phyloP scores from a whole-genome alignment of 176 grass and related monocot genomes.

The Dendrocalamus sinicus region DNA sequence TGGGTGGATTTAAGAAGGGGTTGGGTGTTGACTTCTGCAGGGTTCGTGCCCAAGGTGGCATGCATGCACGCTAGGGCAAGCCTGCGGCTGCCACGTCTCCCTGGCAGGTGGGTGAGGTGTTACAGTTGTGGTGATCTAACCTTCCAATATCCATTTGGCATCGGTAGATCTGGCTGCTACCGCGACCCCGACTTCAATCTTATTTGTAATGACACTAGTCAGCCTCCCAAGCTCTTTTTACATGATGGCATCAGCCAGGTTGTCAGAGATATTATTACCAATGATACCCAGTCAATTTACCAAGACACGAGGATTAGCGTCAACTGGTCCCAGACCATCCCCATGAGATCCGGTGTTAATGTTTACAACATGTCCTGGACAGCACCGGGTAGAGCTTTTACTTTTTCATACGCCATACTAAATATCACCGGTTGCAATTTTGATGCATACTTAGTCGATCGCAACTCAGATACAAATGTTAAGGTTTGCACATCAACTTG shows the following conservation, averaged over 20 bases:
- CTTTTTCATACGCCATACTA: accelerated
- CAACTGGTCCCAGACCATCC: background rate
- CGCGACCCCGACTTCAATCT: background rate
- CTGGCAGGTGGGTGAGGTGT: no score
- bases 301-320: background rate
- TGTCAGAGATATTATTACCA: background rate
- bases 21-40: no score
- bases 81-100: no score
- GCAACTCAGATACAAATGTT: no score
- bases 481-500: no score
- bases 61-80: no score
- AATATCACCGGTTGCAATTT: background rate
- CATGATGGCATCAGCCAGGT: background rate
- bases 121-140: background rate
- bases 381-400: background rate
- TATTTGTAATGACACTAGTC: background rate
- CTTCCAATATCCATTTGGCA: background rate
- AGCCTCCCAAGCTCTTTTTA: background rate
- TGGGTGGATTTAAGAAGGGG: no score
- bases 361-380: background rate
- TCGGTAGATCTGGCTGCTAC: background rate
- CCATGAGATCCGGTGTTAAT: background rate
- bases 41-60: no score
- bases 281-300: background rate
- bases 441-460: background rate